A percentile compares a stretch with the other conserved stretches of the same genome.
Conservation (phyloP, 2,329 filamentous ascomycete species). For the Claviceps digitariae region DNA sequence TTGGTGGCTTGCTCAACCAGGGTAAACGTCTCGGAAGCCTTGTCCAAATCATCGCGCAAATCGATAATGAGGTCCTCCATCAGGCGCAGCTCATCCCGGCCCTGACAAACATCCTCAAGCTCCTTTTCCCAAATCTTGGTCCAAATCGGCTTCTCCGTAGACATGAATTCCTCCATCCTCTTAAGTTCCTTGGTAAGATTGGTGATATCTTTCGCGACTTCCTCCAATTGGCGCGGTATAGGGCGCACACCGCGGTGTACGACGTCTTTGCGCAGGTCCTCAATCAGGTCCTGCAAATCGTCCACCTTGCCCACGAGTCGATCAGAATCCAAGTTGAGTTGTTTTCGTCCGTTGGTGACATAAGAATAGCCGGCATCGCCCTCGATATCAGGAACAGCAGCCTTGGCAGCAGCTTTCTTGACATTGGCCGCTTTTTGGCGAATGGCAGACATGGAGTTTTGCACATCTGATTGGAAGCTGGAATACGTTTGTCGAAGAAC, state of each 20-base stretch:
- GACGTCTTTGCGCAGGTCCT: conserved; percentile 94
- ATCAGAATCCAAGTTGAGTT: conserved; percentile 76
- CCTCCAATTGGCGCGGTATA: conserved; percentile 76
- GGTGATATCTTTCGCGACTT: conserved; percentile 77
- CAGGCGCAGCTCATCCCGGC: conserved; percentile 85
- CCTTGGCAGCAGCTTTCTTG: conserved; percentile 60
- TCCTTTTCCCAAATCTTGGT: conserved; percentile 99
- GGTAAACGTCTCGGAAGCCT: conserved; percentile 83
- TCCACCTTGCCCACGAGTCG: conserved; percentile 84
- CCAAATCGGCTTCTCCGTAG: conserved; percentile 88
- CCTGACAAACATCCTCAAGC: conserved; percentile 87
- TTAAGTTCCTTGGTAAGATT: conserved; percentile 72
- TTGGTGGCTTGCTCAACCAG: conserved; percentile 97
- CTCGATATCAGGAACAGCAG: conserved; percentile 56
- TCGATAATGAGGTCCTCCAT: conserved; percentile 92
- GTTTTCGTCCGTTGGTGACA: conserved; percentile 76
- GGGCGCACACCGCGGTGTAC: conserved; percentile 86
- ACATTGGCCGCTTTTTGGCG: conserved; percentile 70
- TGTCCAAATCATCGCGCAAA: conserved; percentile 86
- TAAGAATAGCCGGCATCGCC: conserved; percentile 74
- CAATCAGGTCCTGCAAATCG: conserved; percentile 91
- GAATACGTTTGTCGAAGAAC: conserved; percentile 88
- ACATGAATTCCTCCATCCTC: conserved; percentile 87
- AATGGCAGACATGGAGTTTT: conserved; percentile 73
- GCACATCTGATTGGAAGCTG: conserved; percentile 76